These are phyloP conservation scores for Eucalyptus camaldulensis DNA, from an alignment of 345 rosid species.

Conservation along the genomic window DNA sequence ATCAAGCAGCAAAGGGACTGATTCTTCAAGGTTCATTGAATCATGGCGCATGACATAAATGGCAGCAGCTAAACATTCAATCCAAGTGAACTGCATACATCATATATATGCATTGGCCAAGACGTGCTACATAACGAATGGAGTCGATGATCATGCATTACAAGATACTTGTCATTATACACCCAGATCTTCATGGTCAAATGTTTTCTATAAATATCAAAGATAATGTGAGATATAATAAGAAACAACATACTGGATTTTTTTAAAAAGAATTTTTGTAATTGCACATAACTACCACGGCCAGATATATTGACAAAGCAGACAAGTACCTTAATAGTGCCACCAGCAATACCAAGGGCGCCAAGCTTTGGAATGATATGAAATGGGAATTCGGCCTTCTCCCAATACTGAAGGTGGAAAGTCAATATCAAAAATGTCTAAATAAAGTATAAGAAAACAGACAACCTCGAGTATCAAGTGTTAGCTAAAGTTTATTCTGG, in stretches of 20 bases:
- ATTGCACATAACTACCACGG: neutral
- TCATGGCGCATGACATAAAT: neutral
- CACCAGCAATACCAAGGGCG: constrained; percentile 56
- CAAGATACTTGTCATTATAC: neutral
- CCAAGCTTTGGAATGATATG: constrained; percentile 73
- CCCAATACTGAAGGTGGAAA: constrained; percentile 60
- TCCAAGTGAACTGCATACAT: neutral
- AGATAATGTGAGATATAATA: neutral
- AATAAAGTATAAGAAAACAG: neutral
- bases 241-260: neutral
- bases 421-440: neutral
- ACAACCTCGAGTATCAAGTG: neutral
- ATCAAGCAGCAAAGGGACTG: neutral
- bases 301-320: neutral
- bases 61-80: neutral
- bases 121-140: neutral
- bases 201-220: neutral
- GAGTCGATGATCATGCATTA: neutral
- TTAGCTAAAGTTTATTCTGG: neutral
- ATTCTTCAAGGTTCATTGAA: neutral
- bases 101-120: neutral
- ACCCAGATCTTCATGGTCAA: neutral
- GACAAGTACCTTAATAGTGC: constrained; percentile 67
- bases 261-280: neutral
- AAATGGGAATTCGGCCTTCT: constrained; percentile 95